Percentiles rank a stretch among this genome's conserved stretches.
Evolutionary conservation across 1,284 basidiomycete genomes (phyloP).

Genomic region (Gomphus sp.): DNA sequence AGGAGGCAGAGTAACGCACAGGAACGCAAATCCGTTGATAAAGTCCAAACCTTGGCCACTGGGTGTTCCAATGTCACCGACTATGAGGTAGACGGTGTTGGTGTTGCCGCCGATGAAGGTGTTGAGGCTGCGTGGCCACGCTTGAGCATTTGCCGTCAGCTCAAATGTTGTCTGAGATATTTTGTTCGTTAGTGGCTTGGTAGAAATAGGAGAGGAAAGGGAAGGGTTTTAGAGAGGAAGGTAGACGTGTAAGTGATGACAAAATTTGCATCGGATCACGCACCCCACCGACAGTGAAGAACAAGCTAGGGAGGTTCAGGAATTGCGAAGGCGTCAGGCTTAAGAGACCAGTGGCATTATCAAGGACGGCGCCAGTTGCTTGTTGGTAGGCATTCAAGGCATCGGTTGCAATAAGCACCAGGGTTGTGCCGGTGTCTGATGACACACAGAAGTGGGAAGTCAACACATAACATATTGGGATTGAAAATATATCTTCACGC

Average conservation of each 20-base stretch:
- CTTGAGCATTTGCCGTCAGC: slow-evolving; percentile 19
- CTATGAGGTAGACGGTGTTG: slow-evolving; percentile 15
- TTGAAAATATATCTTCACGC: background rate
- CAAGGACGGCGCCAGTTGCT: background rate
- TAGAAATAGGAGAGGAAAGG: background rate
- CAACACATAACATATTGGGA: background rate
- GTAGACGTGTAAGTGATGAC: background rate
- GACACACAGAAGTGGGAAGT: background rate
- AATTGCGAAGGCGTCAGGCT: background rate
- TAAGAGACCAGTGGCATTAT: background rate
- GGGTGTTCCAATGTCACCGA: slow-evolving; percentile 20
- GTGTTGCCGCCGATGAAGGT: slow-evolving; percentile 14
- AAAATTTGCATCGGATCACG: background rate
- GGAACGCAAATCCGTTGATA: slow-evolving; percentile 4
- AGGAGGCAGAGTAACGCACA: background rate
- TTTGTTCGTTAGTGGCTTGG: background rate
- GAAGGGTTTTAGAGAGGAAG: background rate
- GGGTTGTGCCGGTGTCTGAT: background rate
- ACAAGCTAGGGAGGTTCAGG: background rate
- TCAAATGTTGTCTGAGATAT: slow-evolving; percentile 10
- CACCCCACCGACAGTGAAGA: background rate
- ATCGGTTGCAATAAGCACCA: background rate
- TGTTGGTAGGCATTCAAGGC: background rate
- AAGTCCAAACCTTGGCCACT: slow-evolving; percentile 25
- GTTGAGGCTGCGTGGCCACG: slow-evolving; percentile 5